Conservation (phyloP, 768 basidiomycete genomes). For the Suillus discolor region DNA sequence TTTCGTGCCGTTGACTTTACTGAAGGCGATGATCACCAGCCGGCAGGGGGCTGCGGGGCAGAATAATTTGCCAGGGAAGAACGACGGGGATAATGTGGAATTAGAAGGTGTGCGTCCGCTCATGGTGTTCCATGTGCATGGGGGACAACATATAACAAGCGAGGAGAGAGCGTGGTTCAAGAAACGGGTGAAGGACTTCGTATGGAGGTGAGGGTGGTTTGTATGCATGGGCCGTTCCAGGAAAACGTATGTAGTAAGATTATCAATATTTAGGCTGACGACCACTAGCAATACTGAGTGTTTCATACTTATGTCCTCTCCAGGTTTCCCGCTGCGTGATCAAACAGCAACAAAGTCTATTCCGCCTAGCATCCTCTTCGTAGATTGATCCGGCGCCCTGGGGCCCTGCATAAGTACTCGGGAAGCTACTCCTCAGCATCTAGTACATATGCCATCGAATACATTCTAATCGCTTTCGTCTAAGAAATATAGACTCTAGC, state of each 20-base stretch:
- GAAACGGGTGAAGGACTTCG: background rate
- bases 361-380: background rate
- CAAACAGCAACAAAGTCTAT: background rate
- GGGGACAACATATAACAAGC: background rate
- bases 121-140: slow-evolving; percentile 1
- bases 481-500: too few species aligned
- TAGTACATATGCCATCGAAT: too few species aligned
- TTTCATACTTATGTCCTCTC: background rate
- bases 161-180: background rate
- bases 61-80: background rate
- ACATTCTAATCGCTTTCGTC: background rate
- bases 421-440: background rate
- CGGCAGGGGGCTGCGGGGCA: background rate
- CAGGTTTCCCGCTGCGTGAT: background rate
- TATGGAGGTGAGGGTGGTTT: background rate
- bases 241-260: background rate
- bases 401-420: background rate
- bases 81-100: too few species aligned
- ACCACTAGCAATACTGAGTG: background rate
- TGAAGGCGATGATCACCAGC: background rate
- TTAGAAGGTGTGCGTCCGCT: slow-evolving; percentile 23
- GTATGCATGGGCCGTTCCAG: background rate
- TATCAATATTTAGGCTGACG: background rate
- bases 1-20: background rate
- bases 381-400: background rate